Percentiles rank a stretch among this genome's conserved stretches.
These are phyloP conservation scores for Danielozyma ontarioensis DNA, from an alignment of 805 yeast genomes.

Conservation along the genomic window DNA sequence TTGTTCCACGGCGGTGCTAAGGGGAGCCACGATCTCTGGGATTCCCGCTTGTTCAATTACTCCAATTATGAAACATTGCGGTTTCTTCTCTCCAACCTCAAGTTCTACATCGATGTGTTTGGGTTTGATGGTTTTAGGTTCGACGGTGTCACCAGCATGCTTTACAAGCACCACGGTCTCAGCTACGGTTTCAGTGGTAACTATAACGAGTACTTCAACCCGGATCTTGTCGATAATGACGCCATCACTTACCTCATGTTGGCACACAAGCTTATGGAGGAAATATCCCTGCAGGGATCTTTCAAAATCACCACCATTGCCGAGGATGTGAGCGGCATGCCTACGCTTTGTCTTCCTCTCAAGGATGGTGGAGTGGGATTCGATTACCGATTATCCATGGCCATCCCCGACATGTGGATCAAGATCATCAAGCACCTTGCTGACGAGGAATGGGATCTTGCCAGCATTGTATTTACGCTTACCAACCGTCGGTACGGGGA, in stretches of 20 bases:
- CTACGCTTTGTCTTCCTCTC: constrained; percentile 80
- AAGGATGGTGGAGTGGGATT: constrained; percentile 84
- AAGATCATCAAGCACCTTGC: constrained; percentile 75
- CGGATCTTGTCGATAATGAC: constrained; percentile 76
- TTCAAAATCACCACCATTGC: constrained; percentile 71
- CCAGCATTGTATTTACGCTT: constrained; percentile 70
- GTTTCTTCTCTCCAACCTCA: constrained; percentile 77
- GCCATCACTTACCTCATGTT: constrained; percentile 83
- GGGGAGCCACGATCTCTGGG: constrained; percentile 92
- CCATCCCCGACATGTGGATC: constrained; percentile 99
- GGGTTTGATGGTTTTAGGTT: constrained; percentile 93
- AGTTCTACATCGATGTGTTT: constrained; percentile 77
- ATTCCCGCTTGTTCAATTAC: constrained; percentile 89
- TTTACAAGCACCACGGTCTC: constrained; percentile 87
- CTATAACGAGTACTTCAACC: constrained; percentile 83
- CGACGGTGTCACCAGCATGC: constrained; percentile 95
- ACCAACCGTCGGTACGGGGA: constrained; percentile 87
- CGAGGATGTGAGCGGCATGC: constrained; percentile 97
- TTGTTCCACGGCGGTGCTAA: constrained; percentile 89
- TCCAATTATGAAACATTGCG: constrained; percentile 88
- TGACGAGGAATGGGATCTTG: constrained; percentile 93
- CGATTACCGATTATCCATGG: constrained; percentile 93
- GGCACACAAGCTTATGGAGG: constrained; percentile 74
- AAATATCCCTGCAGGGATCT: constrained; percentile 33
- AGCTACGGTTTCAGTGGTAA: constrained; percentile 90